Conservation (phyloP, 2,329 filamentous ascomycete species). For the Fusarium sp. region DNA sequence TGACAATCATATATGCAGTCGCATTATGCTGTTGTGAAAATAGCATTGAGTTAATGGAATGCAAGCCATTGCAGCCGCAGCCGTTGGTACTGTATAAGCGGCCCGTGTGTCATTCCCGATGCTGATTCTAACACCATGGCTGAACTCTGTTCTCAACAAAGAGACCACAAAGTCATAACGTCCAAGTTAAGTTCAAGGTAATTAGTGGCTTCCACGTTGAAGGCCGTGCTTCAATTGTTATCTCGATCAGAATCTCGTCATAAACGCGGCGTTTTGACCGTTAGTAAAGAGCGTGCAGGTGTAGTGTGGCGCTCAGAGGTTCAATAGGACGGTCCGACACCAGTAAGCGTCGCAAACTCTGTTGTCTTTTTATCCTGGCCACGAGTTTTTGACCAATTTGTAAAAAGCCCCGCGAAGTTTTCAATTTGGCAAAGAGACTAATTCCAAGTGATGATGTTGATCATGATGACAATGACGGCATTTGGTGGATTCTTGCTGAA, state of each 20-base stretch:
- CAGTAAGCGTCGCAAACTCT: constrained; percentile 1
- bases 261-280: not conserved
- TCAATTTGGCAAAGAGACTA: not conserved
- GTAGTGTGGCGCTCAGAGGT: not conserved
- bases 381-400: constrained; percentile 1
- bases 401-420: not conserved
- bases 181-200: not conserved
- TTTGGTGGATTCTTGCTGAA: constrained; percentile 7
- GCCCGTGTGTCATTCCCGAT: constrained; percentile 21
- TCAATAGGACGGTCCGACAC: not conserved
- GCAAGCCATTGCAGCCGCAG: constrained; percentile 14
- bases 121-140: constrained; percentile 19
- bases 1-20: not conserved
- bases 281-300: constrained; percentile 34
- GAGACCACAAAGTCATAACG: not conserved
- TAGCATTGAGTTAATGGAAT: constrained; percentile 4
- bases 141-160: constrained; percentile 25
- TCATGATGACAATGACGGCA: constrained; percentile 31
- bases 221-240: not conserved
- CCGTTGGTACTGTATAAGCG: constrained; percentile 24
- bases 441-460: constrained; percentile 18
- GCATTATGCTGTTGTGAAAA: not conserved
- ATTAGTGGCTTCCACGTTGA: not conserved
- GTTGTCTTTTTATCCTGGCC: not conserved
- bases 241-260: constrained; percentile 25